phyloP scores from a whole-genome alignment of 148 eudicot species.

The Euryodendron excelsum region DNA sequence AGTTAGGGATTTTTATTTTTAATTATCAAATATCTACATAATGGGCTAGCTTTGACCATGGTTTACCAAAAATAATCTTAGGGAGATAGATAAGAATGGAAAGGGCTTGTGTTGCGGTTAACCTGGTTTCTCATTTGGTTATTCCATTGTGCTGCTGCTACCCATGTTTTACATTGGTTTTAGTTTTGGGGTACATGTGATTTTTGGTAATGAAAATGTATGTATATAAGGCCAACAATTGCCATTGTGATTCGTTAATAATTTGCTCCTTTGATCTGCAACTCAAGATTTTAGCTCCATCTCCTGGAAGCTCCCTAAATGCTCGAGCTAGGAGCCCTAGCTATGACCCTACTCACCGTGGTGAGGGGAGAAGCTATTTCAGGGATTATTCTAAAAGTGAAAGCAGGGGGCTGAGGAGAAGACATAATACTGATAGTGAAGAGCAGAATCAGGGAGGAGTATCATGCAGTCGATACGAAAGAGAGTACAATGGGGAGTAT shows the following conservation, averaged over 20 bases:
- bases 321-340: conserved; percentile 31
- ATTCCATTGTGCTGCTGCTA: conserved; percentile 2
- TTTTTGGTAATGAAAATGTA: background rate
- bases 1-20: background rate
- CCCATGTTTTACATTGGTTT: background rate
- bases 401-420: conserved; percentile 34
- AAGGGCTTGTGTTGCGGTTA: background rate
- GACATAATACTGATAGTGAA: conserved; percentile 37
- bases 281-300: conserved; percentile 30
- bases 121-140: background rate
- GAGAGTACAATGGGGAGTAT: conserved; percentile 43
- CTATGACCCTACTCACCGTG: conserved; percentile 32
- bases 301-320: conserved; percentile 28
- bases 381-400: conserved; percentile 48
- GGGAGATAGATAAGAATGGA: background rate
- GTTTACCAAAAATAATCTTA: background rate
- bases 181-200: background rate
- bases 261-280: background rate
- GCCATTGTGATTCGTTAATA: background rate
- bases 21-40: background rate
- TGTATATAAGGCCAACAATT: background rate
- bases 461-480: conserved; percentile 38
- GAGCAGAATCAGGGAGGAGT: conserved; percentile 35
- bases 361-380: conserved; percentile 40
- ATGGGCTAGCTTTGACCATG: background rate